Base-by-base conservation (phyloP, 2,329 filamentous ascomycete species). In the Xylariaceae sp. region DNA sequence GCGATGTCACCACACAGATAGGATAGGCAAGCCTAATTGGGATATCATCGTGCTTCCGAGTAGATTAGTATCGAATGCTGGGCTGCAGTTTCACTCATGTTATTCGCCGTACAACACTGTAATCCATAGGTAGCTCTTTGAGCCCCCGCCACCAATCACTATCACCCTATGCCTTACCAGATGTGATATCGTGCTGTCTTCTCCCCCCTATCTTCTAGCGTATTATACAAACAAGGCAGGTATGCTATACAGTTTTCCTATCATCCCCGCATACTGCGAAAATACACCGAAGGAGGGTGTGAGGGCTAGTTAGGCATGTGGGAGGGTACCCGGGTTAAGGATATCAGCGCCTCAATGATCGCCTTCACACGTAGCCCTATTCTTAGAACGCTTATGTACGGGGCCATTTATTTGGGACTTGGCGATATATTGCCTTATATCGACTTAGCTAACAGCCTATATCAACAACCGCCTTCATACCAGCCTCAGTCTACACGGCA, bases 251-350 rank as follows among this genome's bases (percentile, higher is more conserved):
- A 52, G 20, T 41, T 20, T 23, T 21, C 43, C 19, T 49, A 20
- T 32, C 37, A 67, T 65, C 57, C 67, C 66, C 65, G 66, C 53
- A 60, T 59, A 66, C 44, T 54, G 59, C 67, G 67, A 69, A 63
- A 67, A 66, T 67, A 55, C 58, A 49, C 66, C 67, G 67, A 69
- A 43, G 59, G 66, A 46, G 64, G 66, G 65, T 61, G 32, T 61
- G 54, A 60, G n/a, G n/a, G n/a, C n/a, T 60, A 48, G 46, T 41
- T 44, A 37, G 40, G 20, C 23, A 48, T 54, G 48, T 47, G 54
- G 52, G 48, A 54, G 40, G 44, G 42, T 53, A 44, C 52, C 52
- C 40, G 54, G 54, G 56, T 61, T 44, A 53, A 62, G 20, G 44
- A 52, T 42, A 32, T 48, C 40, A 37, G 54, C 41, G 41, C 52